A percentile compares a stretch with the other conserved stretches of the same genome.
Conservation (phyloP, 257 asterid genomes). For the Verbascum thapsus region DNA sequence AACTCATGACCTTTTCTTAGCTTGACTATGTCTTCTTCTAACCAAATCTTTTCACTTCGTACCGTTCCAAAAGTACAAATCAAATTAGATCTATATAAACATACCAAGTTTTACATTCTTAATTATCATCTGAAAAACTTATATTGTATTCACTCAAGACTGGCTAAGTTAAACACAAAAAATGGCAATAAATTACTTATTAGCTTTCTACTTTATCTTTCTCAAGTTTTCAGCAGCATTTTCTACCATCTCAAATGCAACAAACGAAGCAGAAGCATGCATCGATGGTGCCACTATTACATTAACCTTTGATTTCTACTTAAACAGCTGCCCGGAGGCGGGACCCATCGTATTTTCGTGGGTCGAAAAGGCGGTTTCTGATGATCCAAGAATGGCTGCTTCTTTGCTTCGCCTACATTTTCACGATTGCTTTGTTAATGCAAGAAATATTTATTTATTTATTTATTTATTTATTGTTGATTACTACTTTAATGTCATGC, state of each 20-base stretch:
- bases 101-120: background rate
- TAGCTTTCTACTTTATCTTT: constrained; percentile 36
- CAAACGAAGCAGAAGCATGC: constrained; percentile 49
- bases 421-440: constrained; percentile 91
- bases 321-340: constrained; percentile 64
- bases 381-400: constrained; percentile 88
- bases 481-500: too few species aligned
- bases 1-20: constrained; percentile 55
- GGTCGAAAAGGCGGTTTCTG: constrained; percentile 67
- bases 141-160: background rate
- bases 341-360: constrained; percentile 74
- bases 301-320: constrained; percentile 63
- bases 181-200: constrained; percentile 38
- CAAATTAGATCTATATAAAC: constrained; percentile 35
- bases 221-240: constrained; percentile 36
- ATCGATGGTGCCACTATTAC: constrained; percentile 39
- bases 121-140: background rate
- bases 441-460: too few species aligned
- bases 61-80: too few species aligned
- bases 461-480: too few species aligned
- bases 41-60: constrained; percentile 1
- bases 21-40: constrained; percentile 45
- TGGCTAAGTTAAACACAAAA: background rate
- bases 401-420: constrained; percentile 92
- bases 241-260: constrained; percentile 9